Evolutionary conservation across 2,329 filamentous ascomycete species (phyloP).

Genomic region (Fusarium marasasianum): DNA sequence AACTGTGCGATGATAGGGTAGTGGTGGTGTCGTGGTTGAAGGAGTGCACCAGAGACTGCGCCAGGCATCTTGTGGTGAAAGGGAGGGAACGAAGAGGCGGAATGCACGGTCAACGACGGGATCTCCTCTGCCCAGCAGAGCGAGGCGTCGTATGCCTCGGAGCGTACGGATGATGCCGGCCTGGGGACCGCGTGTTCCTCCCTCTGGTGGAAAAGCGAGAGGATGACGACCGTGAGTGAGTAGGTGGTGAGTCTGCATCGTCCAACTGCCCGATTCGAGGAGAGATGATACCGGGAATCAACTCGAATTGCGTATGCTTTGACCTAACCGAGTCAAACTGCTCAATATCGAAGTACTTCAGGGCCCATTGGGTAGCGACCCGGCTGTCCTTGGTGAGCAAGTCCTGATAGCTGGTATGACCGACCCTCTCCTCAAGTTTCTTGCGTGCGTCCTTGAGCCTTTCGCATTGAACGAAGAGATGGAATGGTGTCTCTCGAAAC

Average conservation of each 20-base stretch:
- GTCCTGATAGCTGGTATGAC: not conserved
- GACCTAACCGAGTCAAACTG: not conserved
- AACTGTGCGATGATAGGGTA: not conserved
- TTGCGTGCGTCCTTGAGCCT: not conserved
- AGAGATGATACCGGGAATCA: not conserved
- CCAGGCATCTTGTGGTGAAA: not conserved
- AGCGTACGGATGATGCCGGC: not conserved
- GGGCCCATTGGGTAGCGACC: conserved; percentile 2
- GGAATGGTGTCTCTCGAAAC: not conserved
- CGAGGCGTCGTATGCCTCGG: not conserved
- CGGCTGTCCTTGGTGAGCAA: not conserved
- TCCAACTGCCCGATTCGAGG: not conserved
- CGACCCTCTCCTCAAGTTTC: not conserved
- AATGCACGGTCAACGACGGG: not conserved
- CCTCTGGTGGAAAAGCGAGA: not conserved
- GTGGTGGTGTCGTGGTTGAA: not conserved
- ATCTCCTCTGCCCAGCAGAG: not conserved
- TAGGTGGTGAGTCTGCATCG: not conserved
- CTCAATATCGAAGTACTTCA: not conserved
- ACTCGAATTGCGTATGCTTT: not conserved
- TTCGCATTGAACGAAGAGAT: not conserved
- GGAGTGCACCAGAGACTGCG: not conserved
- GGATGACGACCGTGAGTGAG: not conserved
- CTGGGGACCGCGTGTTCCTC: too few species aligned
- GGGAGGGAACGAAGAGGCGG: not conserved